Conservation (phyloP, 257 asterid genomes). For the Perilla frutescens region DNA sequence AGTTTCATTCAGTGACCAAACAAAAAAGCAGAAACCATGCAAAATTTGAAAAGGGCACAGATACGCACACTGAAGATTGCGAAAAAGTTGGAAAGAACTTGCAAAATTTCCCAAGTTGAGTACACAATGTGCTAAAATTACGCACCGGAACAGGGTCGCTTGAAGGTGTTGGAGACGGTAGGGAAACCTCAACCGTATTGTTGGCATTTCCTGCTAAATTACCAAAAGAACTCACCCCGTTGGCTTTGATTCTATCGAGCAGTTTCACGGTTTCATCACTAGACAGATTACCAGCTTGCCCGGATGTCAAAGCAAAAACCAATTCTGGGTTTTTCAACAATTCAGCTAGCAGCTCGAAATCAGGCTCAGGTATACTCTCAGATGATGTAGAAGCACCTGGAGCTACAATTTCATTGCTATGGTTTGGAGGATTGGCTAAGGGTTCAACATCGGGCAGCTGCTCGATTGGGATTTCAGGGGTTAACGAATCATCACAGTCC, state of each 20-base stretch:
- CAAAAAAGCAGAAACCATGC: neutral
- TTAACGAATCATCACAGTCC: conserved; percentile 87
- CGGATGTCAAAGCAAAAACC: conserved; percentile 90
- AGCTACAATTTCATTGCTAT: conserved; percentile 37
- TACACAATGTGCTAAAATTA: conserved; percentile 69
- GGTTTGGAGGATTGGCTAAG: conserved; percentile 35
- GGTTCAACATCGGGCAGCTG: conserved; percentile 79
- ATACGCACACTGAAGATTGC: conserved; percentile 18
- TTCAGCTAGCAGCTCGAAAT: conserved; percentile 84
- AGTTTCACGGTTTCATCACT: conserved; percentile 71
- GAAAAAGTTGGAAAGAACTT: conserved; percentile 4
- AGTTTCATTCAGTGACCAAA: conserved; percentile 26
- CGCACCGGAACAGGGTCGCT: conserved; percentile 95
- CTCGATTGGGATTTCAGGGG: conserved; percentile 74
- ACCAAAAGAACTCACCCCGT: conserved; percentile 53
- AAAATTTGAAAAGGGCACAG: neutral
- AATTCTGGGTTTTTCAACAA: conserved; percentile 84
- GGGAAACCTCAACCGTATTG: conserved; percentile 78
- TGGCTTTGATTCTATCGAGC: conserved; percentile 82
- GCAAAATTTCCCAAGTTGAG: conserved; percentile 41
- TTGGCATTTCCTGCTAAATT: conserved; percentile 53
- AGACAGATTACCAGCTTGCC: conserved; percentile 74
- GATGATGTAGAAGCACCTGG: conserved; percentile 52
- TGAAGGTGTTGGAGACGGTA: conserved; percentile 98
- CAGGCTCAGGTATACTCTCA: conserved; percentile 67